Conservation (phyloP, 345 rosid species). For the Gossypium thurberi region DNA sequence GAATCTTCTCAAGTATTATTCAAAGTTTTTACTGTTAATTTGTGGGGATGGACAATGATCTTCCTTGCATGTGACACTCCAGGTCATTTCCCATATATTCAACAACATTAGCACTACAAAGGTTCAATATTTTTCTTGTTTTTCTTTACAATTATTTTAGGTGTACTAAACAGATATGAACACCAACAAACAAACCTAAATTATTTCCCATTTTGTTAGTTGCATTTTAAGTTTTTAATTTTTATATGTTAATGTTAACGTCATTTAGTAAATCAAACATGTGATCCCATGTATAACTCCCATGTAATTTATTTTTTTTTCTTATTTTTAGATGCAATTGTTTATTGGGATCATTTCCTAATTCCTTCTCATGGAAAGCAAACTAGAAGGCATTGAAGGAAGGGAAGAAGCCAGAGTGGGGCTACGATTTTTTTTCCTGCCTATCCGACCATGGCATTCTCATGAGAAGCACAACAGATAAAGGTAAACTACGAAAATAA, state of each 20-base stretch:
- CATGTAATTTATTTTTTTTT: not conserved
- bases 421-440: slow-evolving; percentile 24
- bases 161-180: slow-evolving; percentile 7
- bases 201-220: slow-evolving; percentile 8
- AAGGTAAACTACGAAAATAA: not conserved
- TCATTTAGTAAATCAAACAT: slow-evolving; percentile 8
- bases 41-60: slow-evolving; percentile 45
- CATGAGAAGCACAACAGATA: slow-evolving; percentile 44
- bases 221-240: not conserved
- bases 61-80: slow-evolving; percentile 50
- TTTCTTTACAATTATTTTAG: not conserved
- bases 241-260: not conserved
- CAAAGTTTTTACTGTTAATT: slow-evolving; percentile 16
- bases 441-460: slow-evolving; percentile 52
- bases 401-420: slow-evolving; percentile 18
- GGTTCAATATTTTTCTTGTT: not conserved
- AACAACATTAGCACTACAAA: slow-evolving; percentile 43
- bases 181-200: slow-evolving; percentile 3
- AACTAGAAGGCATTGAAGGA: slow-evolving; percentile 4
- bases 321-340: not conserved
- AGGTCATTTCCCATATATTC: slow-evolving; percentile 31
- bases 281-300: slow-evolving; percentile 7
- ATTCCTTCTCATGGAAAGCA: slow-evolving; percentile 13
- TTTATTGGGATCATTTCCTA: slow-evolving; percentile 15
- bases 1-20: not conserved